Evolutionary conservation across 1,284 basidiomycete genomes (phyloP).

Genomic region (Sporisorium exsertum): DNA sequence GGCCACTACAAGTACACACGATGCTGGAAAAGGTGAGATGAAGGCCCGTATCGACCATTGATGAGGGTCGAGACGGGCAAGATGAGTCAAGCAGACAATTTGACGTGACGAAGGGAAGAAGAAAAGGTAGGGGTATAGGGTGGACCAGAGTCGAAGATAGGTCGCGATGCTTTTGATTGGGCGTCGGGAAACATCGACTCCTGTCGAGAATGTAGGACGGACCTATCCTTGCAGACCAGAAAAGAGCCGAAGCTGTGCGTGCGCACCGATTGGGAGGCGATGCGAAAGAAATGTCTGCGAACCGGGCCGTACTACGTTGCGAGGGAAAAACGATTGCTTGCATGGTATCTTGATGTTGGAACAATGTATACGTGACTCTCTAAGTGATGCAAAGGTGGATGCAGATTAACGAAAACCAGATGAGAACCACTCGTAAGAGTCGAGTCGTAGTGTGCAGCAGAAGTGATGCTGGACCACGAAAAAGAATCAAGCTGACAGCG

Average conservation of each 20-base stretch:
- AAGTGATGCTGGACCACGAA: not conserved
- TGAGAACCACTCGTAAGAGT: slow-evolving; percentile 45
- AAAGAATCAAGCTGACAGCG: slow-evolving; percentile 25
- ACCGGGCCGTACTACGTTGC: slow-evolving; percentile 42
- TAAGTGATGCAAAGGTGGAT: slow-evolving; percentile 51
- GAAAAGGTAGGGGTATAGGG: slow-evolving; percentile 39
- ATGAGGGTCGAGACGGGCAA: not conserved
- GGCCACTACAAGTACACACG: slow-evolving; percentile 46
- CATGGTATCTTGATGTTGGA: slow-evolving; percentile 49
- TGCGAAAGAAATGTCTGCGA: slow-evolving; percentile 32
- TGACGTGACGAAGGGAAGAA: slow-evolving; percentile 15
- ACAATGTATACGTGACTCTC: slow-evolving; percentile 35
- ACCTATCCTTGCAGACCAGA: slow-evolving; percentile 38
- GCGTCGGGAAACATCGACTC: slow-evolving; percentile 22
- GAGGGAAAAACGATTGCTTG: slow-evolving; percentile 35
- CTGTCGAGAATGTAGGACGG: slow-evolving; percentile 30
- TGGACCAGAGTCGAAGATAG: slow-evolving; percentile 28
- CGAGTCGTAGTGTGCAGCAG: slow-evolving; percentile 9
- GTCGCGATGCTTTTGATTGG: slow-evolving; percentile 25
- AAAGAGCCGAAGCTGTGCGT: slow-evolving; percentile 7
- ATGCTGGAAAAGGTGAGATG: slow-evolving; percentile 27
- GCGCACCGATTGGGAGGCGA: slow-evolving; percentile 15
- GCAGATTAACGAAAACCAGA: slow-evolving; percentile 45
- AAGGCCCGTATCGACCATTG: slow-evolving; percentile 12
- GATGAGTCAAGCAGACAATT: slow-evolving; percentile 40